Evolutionary conservation across 1,139 yeast species (phyloP), one percentile per base, ranked within the genome.

Genomic region (Yamadazyma triangularis): DNA sequence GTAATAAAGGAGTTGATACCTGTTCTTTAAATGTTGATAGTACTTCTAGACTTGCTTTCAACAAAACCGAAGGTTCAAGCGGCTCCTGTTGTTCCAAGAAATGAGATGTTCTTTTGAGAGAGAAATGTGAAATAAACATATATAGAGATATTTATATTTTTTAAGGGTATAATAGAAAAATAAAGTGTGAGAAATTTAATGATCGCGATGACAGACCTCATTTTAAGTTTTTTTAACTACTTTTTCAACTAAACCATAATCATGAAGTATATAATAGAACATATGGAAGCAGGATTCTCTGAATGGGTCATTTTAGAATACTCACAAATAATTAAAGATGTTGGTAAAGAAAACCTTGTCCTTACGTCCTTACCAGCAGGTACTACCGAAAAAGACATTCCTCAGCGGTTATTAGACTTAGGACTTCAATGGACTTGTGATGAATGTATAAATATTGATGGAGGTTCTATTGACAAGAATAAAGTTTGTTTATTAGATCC

Each of bases 271-370:
- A 77, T 91, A 33, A 87, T 91, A 35, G 98, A 91, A 60, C 98
- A 91, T 55, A 88, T 91, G 96, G 98, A 91, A 58, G 85, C 80
- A 39, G 96, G 95, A 1, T 87, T 91, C 70, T 86, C 95, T 44
- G 93, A 85, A 47, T 91, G 98, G 98, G 97, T 89, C 25, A 72
- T 76, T 27, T 70, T 91, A 15, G 98, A 91, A 51, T 91, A 91
- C 55, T 63, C 77, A 19, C 87, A 84, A 48, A 88, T 91, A 36
- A 77, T 88, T 32, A 65, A 73, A 33, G 96, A 89, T 42, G 80
- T 91, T 5, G 96, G 96, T 2, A 62, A 65, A 20, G 79, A 76
- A 23, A 87, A 88, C 53, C 67, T 91, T 31, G 64, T 82, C 30
- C 65, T 91, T 39, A 78, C 95, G 0, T 88, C 96, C 1, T 66